Evolutionary conservation across 164 flowering plant species (phyloP), one percentile per base, ranked within the genome.

Genomic region (Umbellularia californica): DNA sequence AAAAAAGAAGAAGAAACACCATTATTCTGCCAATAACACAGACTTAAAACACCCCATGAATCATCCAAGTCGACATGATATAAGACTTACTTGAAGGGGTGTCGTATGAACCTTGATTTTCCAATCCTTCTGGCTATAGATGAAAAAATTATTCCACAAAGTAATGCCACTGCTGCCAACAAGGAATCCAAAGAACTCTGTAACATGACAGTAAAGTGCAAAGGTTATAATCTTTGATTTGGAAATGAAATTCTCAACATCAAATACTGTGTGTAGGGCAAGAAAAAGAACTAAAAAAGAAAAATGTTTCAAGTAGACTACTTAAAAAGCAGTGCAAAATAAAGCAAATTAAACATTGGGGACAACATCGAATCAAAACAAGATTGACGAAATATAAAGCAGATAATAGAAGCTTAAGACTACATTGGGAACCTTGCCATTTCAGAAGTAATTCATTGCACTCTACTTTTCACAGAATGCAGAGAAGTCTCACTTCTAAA

Each of bases 131-230:
- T 86, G 68, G 84, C 33, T 22, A 81, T 2, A 28, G 81, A 76
- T 65, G 94, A 87, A 71, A 87, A 23, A 13, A 88, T 2, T 72
- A 88, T 78, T 76, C 88, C 90, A 80, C 75, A 82, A 35, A 90
- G n/a, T 75, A 87, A 82, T 62, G 91, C 95, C 78, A 69, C 89
- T 60, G 79, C 77, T 75, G 91, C 94, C 80, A 95, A 79, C 62
- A 89, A 47, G 66, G 86, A 86, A 82, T 95, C 99, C 71, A 83
- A 65, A 47, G 98, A 90, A 77, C 95, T 85, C 98, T 95, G 83
- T 41, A 12, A 77, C 69, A 78, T 33, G 67, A 55, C 15, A 75
- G 12, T 7, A 41, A 69, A 65, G 72, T 27, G 3, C 9, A 24
- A 69, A 47, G 24, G n/a, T 69, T n/a, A 69, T 19, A 69, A 47